Conservation (phyloP, 2,329 filamentous ascomycete species). For the Penicillium glabrum region DNA sequence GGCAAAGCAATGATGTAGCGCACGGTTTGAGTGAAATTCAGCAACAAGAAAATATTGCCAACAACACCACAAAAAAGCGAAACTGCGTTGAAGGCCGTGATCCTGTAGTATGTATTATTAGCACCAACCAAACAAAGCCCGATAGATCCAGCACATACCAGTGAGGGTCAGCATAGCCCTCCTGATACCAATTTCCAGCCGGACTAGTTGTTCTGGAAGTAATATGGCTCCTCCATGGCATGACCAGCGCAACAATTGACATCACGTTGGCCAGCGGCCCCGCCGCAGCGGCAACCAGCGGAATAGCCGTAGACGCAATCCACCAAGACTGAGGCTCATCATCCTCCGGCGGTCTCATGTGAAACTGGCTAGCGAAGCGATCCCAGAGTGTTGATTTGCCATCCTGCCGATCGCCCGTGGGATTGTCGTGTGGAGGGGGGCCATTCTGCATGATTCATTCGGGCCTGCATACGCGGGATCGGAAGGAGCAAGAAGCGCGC, state of each 20-base stretch:
- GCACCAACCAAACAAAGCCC: not conserved
- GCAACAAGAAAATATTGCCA: slow-evolving; percentile 77
- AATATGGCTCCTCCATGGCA: slow-evolving; percentile 66
- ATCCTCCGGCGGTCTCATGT: slow-evolving; percentile 42
- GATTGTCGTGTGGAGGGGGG: slow-evolving; percentile 2
- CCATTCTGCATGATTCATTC: slow-evolving; percentile 19
- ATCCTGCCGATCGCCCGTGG: not conserved
- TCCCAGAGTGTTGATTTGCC: slow-evolving; percentile 14
- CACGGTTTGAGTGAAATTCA: slow-evolving; percentile 81
- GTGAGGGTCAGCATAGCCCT: slow-evolving; percentile 64
- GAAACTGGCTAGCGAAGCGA: slow-evolving; percentile 26
- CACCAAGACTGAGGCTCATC: slow-evolving; percentile 50
- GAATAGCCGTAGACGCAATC: slow-evolving; percentile 58
- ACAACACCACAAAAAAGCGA: slow-evolving; percentile 74
- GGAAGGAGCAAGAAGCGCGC: not conserved
- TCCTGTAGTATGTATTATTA: slow-evolving; percentile 47
- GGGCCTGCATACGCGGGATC: not conserved
- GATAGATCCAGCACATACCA: slow-evolving; percentile 54
- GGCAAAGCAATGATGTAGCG: slow-evolving; percentile 81
- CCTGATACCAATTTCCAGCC: slow-evolving; percentile 50
- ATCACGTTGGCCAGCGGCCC: slow-evolving; percentile 86
- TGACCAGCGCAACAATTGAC: slow-evolving; percentile 81
- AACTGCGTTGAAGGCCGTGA: slow-evolving; percentile 71
- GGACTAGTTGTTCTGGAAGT: slow-evolving; percentile 46
- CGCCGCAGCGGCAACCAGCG: slow-evolving; percentile 78